Percentiles rank a stretch among this genome's conserved stretches.
Conservation (phyloP, 2,329 filamentous ascomycete species). For the Xylariales sp. region DNA sequence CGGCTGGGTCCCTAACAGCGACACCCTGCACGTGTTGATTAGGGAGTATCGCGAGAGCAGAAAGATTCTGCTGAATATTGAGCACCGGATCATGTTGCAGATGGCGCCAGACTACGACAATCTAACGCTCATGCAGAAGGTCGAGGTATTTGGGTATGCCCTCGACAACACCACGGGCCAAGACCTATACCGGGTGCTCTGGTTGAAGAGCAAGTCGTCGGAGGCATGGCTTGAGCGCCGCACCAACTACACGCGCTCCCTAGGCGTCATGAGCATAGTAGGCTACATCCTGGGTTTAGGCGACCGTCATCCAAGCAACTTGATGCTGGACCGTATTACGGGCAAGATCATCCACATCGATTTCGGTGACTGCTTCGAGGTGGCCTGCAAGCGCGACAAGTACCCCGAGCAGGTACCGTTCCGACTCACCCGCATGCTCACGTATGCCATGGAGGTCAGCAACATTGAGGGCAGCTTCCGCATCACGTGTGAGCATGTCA, state of each 20-base stretch:
- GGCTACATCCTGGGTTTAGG: conserved; percentile 96
- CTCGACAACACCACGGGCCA: conserved; percentile 99
- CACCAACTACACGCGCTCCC: conserved; percentile 96
- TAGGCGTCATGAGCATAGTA: conserved; percentile 99
- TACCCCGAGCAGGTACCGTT: conserved; percentile 97
- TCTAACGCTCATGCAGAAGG: conserved; percentile 98
- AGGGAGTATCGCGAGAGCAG: conserved; percentile 95
- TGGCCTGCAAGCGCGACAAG: conserved; percentile 99
- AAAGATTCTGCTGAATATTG: conserved; percentile 97
- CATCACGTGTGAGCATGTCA: conserved; percentile 96
- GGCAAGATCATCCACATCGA: conserved; percentile 98
- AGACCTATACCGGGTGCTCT: conserved; percentile 94
- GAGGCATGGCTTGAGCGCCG: conserved; percentile 96
- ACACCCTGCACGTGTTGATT: conserved; percentile 94
- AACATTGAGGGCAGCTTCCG: conserved; percentile 99
- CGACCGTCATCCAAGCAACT: conserved; percentile 93
- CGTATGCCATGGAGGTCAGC: conserved; percentile 99
- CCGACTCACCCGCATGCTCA: conserved; percentile 96
- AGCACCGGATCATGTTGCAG: conserved; percentile 99
- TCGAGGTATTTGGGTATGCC: conserved; percentile 98
- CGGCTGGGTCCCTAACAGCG: conserved; percentile 96
- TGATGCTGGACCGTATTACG: conserved; percentile 94
- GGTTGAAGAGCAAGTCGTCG: conserved; percentile 97
- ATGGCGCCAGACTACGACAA: conserved; percentile 99
- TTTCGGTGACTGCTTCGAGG: conserved; percentile 98